A percentile compares a stretch with the other conserved stretches of the same genome.
phyloP scores from a whole-genome alignment of 306 rosid species.

The Phaseolus lunatus region DNA sequence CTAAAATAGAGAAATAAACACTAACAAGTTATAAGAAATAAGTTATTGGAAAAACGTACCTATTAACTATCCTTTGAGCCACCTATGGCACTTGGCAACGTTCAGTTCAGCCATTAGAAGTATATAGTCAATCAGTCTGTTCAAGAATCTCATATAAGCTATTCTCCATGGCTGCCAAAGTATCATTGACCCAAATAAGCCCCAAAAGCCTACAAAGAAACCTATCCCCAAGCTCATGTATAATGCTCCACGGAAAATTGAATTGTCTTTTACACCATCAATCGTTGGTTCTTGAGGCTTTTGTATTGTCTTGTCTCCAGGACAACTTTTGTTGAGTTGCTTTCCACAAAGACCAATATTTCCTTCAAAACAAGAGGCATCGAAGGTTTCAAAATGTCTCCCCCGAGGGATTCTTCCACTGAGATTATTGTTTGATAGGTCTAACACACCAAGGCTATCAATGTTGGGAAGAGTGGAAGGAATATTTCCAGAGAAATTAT shows the following conservation, averaged over 20 bases:
- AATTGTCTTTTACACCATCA: neutral
- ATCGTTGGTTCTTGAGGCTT: neutral
- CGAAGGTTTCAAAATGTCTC: no score
- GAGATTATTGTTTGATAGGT: no score
- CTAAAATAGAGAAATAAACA: no score
- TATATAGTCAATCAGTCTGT: neutral
- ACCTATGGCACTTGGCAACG: neutral
- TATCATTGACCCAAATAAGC: neutral
- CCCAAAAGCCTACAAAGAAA: constrained; percentile 34
- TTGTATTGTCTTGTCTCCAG: neutral
- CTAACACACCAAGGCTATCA: no score
- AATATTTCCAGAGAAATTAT: no score
- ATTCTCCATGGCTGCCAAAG: neutral
- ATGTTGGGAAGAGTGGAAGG: no score
- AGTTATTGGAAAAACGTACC: neutral
- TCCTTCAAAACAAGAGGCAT: no score
- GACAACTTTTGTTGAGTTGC: constrained; percentile 20
- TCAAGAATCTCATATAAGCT: neutral
- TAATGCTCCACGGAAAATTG: constrained; percentile 17
- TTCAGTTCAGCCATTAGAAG: neutral
- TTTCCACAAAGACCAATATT: constrained; percentile 6
- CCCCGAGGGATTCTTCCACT: no score
- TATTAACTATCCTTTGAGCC: neutral
- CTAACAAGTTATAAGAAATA: neutral
- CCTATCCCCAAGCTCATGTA: constrained; percentile 36